Evolutionary conservation across 2,329 filamentous ascomycete genomes (phyloP), one percentile per base, ranked within the genome.

Genomic region (Aspergillus unguis): DNA sequence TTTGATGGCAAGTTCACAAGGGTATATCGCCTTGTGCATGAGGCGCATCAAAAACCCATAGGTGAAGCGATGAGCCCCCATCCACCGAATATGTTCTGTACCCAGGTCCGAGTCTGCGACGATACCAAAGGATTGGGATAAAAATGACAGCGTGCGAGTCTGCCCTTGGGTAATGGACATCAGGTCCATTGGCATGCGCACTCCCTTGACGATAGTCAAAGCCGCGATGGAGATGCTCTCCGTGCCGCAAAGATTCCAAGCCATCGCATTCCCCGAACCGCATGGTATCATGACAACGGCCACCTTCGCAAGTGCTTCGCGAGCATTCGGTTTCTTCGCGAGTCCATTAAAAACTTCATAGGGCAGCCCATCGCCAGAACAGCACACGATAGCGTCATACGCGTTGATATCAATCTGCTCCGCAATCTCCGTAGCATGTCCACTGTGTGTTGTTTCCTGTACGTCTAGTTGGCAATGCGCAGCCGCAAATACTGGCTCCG

Each of bases 281-380:
- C 92, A 95, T 1, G 94, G 94, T 33, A 99, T 80, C 65, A 96
- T 90, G 25, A 85, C 86, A 2, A 99, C 85, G 1, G 94, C 89
- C 10, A 97, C 75, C 63, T 86, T 88, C 25, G 79, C 75, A 55
- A 99, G 74, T 0, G 92, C 94, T 50, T 80, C 80, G 31, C 79
- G 77, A 23, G 91, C 91, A 71, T 96, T 88, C 4, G 80, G 67
- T 36, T 90, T 85, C 71, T 84, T 86, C 10, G 83, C 91, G 31
- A 99, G 75, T 0, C 94, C 94, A 67, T 99, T 97, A 77, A 96
- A 96, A 6, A 96, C 87, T 71, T 99, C 94, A 68, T 96, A 87
- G 0, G 90, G 87, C 36, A 96, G 79, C 7, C 94, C 94, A 63
- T 99, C 94, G 4, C 94, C 94, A 0, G 92, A 96, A 67, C 90